Base-by-base conservation (phyloP, 2,329 filamentous ascomycete species). In the Sporothrix globosa region DNA sequence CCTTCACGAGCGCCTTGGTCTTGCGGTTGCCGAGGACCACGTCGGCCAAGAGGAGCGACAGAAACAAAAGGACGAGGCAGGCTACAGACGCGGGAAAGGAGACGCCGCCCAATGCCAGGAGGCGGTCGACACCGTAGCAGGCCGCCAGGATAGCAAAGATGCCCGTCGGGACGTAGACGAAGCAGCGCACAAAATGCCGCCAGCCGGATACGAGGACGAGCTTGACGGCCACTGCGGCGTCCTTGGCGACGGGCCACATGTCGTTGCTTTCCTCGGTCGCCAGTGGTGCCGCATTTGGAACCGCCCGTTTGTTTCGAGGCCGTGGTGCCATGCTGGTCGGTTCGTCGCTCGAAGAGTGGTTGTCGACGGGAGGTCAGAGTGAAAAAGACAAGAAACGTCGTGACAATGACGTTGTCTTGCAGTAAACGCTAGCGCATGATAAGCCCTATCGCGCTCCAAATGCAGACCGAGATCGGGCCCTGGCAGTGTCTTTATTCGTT, bases 81-180 rank as follows among this genome's bases (percentile, higher is more conserved):
- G 87, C 86, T 3, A 89, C 87, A 2, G 86, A 88, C 2, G 87
- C 84, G 0, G 87, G 87, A 72, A 90, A 90, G 0, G 84, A 81
- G 9, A 88, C 81, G 27, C 80, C 80, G 69, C 83, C 81, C 9
- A 84, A 76, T 14, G 79, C 78, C 71, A 84, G 79, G 30, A 84
- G 74, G n/a, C 78, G 77, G 72, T 83, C 79, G 34, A 83, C 77
- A 44, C 80, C 83, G 69, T 83, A 84, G 72, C 82, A 83, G 2
- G 77, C 79, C 17, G 78, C 76, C 11, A 84, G 77, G 9, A 82
- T 81, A 27, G 77, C 73, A 30, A 80, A 73, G 68, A 83, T 78
- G 48, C 82, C 82, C 0, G 80, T 53, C 0, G 86, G 87, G 0
- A 87, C 82, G 72, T 82, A 82, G 34, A 88, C 60, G 84, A 86